Percentiles rank a stretch among this genome's conserved stretches.
Conservation (phyloP, 1,284 basidiomycete genomes). For the Heterobasidion parviporum region DNA sequence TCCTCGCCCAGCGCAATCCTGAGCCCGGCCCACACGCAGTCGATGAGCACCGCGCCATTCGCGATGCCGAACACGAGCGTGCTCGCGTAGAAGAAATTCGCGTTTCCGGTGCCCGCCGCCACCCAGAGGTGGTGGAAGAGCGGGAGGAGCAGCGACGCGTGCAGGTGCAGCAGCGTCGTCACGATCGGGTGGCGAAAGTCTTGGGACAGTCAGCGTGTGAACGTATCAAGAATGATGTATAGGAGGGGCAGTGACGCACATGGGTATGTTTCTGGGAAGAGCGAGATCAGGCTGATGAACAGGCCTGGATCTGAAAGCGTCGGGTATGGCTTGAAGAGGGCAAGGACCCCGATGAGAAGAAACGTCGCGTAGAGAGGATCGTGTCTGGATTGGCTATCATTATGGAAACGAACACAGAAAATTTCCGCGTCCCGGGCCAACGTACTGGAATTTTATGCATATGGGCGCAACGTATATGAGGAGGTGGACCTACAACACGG, state of each 20-base stretch:
- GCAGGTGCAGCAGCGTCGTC: slow-evolving; percentile 76
- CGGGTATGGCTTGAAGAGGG: slow-evolving; percentile 89
- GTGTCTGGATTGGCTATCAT: slow-evolving; percentile 37
- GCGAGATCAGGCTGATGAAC: slow-evolving; percentile 71
- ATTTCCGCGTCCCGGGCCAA: slow-evolving; percentile 1
- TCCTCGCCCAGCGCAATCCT: slow-evolving; percentile 52
- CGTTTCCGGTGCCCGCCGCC: slow-evolving; percentile 87
- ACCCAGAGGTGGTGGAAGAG: slow-evolving; percentile 93
- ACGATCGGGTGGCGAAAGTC: slow-evolving; percentile 87
- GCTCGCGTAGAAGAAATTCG: slow-evolving; percentile 97
- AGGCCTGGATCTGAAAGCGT: slow-evolving; percentile 84
- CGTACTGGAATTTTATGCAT: slow-evolving; percentile 80
- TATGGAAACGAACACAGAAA: background rate
- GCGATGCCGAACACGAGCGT: slow-evolving; percentile 91
- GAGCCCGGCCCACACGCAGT: slow-evolving; percentile 75
- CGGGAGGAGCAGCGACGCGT: slow-evolving; percentile 82
- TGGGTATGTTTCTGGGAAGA: slow-evolving; percentile 81
- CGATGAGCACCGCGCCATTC: slow-evolving; percentile 77
- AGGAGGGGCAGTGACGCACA: slow-evolving; percentile 43
- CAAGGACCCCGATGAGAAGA: slow-evolving; percentile 70
- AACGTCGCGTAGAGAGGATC: slow-evolving; percentile 81
- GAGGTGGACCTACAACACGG: slow-evolving; percentile 65
- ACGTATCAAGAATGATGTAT: slow-evolving; percentile 1
- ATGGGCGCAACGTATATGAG: slow-evolving; percentile 81
- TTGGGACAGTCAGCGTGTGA: slow-evolving; percentile 22